Conservation (phyloP, 768 basidiomycete species). For the Termitomyces sp. region DNA sequence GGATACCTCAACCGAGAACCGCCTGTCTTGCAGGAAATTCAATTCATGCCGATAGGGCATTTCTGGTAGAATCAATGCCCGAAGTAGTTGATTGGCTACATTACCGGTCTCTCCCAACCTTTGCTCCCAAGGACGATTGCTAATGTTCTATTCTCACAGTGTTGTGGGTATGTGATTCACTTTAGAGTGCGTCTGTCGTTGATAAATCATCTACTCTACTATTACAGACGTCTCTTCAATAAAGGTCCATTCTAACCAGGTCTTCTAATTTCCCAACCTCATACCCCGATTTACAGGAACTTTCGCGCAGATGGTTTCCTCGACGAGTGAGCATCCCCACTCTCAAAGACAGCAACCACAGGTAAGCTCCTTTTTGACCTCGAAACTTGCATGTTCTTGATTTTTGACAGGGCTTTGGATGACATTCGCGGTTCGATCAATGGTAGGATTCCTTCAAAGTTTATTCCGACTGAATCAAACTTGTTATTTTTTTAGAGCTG, state of each 20-base stretch:
- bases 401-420: constrained; percentile 59
- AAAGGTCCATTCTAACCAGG: constrained; percentile 40
- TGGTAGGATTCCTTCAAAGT: constrained; percentile 34
- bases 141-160: constrained; percentile 25
- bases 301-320: constrained; percentile 71
- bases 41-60: constrained; percentile 75
- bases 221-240: constrained; percentile 77
- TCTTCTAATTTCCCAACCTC: neutral
- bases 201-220: neutral
- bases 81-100: constrained; percentile 74
- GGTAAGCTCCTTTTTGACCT: constrained; percentile 34
- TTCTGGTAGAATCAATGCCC: constrained; percentile 77
- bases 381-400: neutral
- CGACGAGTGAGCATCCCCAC: constrained; percentile 22
- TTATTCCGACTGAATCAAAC: neutral
- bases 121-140: neutral
- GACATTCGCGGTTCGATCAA: constrained; percentile 75
- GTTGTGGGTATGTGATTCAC: constrained; percentile 56
- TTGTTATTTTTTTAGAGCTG: constrained; percentile 45
- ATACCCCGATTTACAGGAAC: constrained; percentile 42
- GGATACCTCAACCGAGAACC: constrained; percentile 62
- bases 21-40: constrained; percentile 85
- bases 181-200: neutral
- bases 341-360: constrained; percentile 40
- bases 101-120: constrained; percentile 50